phyloP scores from a whole-genome alignment of 1,284 basidiomycete species.

The Sanghuangporus weigelae region DNA sequence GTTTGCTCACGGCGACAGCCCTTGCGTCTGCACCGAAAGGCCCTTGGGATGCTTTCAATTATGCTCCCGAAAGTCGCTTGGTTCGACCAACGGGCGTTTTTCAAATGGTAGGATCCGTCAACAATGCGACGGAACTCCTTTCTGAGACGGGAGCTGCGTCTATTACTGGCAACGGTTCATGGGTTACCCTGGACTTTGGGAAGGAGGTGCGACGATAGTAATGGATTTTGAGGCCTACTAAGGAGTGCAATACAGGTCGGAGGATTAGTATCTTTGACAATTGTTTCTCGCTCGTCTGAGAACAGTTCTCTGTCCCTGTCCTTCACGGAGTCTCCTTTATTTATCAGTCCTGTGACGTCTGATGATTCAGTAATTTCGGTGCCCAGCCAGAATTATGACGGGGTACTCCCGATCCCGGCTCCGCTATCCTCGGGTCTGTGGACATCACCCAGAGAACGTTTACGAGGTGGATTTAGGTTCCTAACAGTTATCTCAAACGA shows the following conservation, averaged over 20 bases:
- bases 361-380: slow-evolving; percentile 40
- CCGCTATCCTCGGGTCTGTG: slow-evolving; percentile 38
- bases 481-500: slow-evolving; percentile 44
- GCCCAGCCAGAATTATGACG: slow-evolving; percentile 28
- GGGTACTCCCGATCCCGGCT: slow-evolving; percentile 19
- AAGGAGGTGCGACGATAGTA: slow-evolving; percentile 31
- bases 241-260: slow-evolving; percentile 31
- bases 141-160: slow-evolving; percentile 27
- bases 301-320: slow-evolving; percentile 34
- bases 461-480: slow-evolving; percentile 53
- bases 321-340: slow-evolving; percentile 42
- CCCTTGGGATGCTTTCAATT: slow-evolving; percentile 44
- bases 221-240: background rate
- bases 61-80: slow-evolving; percentile 35
- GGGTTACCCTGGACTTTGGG: slow-evolving; percentile 41
- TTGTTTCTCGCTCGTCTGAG: slow-evolving; percentile 25
- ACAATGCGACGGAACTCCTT: slow-evolving; percentile 27
- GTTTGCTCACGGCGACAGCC: background rate
- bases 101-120: slow-evolving; percentile 29
- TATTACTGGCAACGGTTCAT: slow-evolving; percentile 32
- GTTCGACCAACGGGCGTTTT: slow-evolving; percentile 36
- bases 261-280: slow-evolving; percentile 38
- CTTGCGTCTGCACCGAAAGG: slow-evolving; percentile 31
- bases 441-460: slow-evolving; percentile 40
- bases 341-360: slow-evolving; percentile 37